Evolutionary conservation across 192 early-diverging fungal species (phyloP), one percentile per base, ranked within the genome.

Genomic region (Linnemannia hyalina): DNA sequence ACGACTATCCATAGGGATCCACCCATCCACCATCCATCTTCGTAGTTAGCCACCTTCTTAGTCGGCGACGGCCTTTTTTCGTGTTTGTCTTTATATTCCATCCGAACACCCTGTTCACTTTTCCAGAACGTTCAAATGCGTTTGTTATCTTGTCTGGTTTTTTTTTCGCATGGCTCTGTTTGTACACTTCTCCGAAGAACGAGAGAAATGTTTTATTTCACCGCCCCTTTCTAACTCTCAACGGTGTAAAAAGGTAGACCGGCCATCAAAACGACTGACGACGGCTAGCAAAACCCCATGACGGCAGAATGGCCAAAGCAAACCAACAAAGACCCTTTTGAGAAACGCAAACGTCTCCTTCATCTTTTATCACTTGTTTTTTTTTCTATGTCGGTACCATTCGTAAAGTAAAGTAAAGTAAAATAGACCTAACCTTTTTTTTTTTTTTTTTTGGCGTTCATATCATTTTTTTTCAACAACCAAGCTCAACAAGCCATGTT

Each of bases 291-390:
- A 18, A 18, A 18, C 18, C 60, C 60, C 26, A 32, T 65, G 60
- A 32, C 60, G 60, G 60, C 60, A 65, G 29, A 65, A 65, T 65
- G 60, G 60, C 60, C 60, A 65, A 65, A 65, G 60, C 60, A 65
- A 32, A 57, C 52, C 52, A 18, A 5, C 20, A 57, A 57, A 23
- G 20, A 4, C 54, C 13, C 13, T 49, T 49, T 49, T 49, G 15
- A 46, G 10, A 46, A 46, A 15, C 13, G 49, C 55, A 57, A 57
- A 9, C 16, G 23, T 23, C 55, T 57, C 55, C 4, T 57, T 57
- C 54, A 55, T 20, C 29, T 23, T 5, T 32, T 63, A 22, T 57
- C 23, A 6, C 2, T 65, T 29, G 26, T 57, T 57, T 26, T 26
- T 57, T 10, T 26, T 26, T 57, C 18, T 22, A 0, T 5, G 42